Evolutionary conservation across 164 flowering plant species (phyloP), one percentile per base, ranked within the genome.

Genomic region (Vitis labrusca): DNA sequence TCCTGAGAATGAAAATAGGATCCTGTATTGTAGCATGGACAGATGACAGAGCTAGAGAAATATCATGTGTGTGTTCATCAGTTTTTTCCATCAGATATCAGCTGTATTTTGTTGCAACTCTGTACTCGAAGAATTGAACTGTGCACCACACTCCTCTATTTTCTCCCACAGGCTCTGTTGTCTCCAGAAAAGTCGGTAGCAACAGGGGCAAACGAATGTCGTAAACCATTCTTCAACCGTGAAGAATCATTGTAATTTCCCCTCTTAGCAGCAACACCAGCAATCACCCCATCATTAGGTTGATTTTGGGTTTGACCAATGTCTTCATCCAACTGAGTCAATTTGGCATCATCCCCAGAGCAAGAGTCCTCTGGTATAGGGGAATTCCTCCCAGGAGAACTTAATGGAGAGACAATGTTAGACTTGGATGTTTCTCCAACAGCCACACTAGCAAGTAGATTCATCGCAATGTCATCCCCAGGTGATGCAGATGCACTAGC

Each of bases 401-500:
- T 76, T 63, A 29, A 19, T 11, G 89, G 87, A 16, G 89, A 82
- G 70, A 50, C 80, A 47, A 68, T 44, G 2, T 81, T 87, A 57
- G 88, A 87, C 68, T 83, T 88, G 6, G 84, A 78, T 63, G 90
- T 85, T 77, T 92, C 96, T 64, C 89, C 95, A 70, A 97, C 88
- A 72, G 98, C 98, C 68, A 91, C 97, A 91, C 88, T 92, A 49
- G 97, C 97, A 79, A 94, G 97, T 61, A 94, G 76, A 78, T 91
- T 88, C 91, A 94, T 94, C 48, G 97, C 98, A 71, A 76, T 78
- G 77, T 89, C 97, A 79, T 92, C 98, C 32, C 80, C 92, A 61
- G 64, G 79, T 10, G 89, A 72, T 53, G 79, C 14, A 15, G 86
- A 71, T 14, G 80, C 71, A 75, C 76, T 81, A n/a, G 88, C 83